Base-by-base conservation (phyloP, 2,329 filamentous ascomycete species). In the Talaromyces atroroseus region DNA sequence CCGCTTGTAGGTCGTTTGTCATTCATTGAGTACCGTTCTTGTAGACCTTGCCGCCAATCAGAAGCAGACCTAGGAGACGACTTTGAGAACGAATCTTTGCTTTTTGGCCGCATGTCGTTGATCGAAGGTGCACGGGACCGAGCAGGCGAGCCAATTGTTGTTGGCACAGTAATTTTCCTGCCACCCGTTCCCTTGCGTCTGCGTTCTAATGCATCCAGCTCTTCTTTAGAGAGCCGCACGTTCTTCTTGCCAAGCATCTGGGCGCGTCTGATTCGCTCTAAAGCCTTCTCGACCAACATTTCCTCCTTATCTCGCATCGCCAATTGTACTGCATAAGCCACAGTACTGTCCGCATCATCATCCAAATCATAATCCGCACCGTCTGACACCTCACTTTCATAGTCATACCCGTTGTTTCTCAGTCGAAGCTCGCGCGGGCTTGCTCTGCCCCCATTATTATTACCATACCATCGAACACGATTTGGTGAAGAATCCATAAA, bases 221-320 rank as follows among this genome's bases (percentile, higher is more conserved):
- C 92, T 54, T 88, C 84, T 65, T 86, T 82, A 63, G 82, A 90
- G 61, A 97, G 80, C 68, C 86, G 88, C 56, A 96, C 89, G 57
- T 95, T 89, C 46, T 81, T 78, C 71, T 86, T 87, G 61, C 91
- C 91, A 66, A 84, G 84, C 60, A 83, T 83, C 68, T 89, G 85
- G 16, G 92, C 90, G 62, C 85, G 82, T 61, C 86, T 83, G 67
- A 96, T 95, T 62, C 90, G 87, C 64, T 86, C 84, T 71, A 95
- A 75, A 42, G 92, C 92, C 61, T 84, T 84, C 62, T 91, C 86
- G 61, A 94, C 84, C 64, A 95, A 73, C 61, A 82, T 80, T 63
- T 92, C 87, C 68, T 95, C 90, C 63, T 82, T 82, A 57, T 89
- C 84, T 64, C 78, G 77, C 62, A 82, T 77, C 58, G 81, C 78